These are phyloP conservation scores for Beauveria caledonica DNA, from an alignment of 2,329 filamentous ascomycete genomes.

Conservation along the genomic window DNA sequence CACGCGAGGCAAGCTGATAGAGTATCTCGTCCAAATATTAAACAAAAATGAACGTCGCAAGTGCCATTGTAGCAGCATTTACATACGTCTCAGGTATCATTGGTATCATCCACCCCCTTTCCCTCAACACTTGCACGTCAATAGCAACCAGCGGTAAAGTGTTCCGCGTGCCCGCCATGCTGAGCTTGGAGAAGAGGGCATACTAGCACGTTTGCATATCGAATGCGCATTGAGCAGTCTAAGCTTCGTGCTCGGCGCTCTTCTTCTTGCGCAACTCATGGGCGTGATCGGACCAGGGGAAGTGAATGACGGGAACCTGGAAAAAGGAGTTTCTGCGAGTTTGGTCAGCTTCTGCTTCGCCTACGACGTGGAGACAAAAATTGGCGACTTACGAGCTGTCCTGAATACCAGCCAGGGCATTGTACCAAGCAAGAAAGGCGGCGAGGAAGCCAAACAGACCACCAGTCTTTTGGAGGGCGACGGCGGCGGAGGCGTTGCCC, in stretches of 20 bases:
- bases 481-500: constrained; percentile 36
- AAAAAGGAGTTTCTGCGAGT: constrained; percentile 73
- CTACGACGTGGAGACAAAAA: background rate
- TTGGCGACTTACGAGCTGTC: constrained; percentile 50
- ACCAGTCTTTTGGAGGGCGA: constrained; percentile 56
- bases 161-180: background rate
- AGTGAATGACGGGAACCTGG: constrained; percentile 84
- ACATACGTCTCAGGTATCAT: constrained; percentile 29
- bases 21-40: background rate
- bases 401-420: constrained; percentile 72
- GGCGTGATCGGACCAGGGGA: constrained; percentile 84
- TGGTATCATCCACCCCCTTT: constrained; percentile 18
- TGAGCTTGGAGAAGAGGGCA: background rate
- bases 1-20: background rate
- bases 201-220: background rate
- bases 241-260: constrained; percentile 30
- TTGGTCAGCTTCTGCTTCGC: constrained; percentile 23
- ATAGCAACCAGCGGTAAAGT: background rate
- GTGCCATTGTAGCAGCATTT: background rate
- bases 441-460: constrained; percentile 74
- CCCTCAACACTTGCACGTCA: background rate
- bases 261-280: constrained; percentile 47
- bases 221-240: background rate
- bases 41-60: background rate
- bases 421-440: constrained; percentile 81